Percentiles rank a stretch among this genome's conserved stretches.
phyloP scores from a whole-genome alignment of 169 alveolate genomes.

The Cryptosporidium ubiquitum region DNA sequence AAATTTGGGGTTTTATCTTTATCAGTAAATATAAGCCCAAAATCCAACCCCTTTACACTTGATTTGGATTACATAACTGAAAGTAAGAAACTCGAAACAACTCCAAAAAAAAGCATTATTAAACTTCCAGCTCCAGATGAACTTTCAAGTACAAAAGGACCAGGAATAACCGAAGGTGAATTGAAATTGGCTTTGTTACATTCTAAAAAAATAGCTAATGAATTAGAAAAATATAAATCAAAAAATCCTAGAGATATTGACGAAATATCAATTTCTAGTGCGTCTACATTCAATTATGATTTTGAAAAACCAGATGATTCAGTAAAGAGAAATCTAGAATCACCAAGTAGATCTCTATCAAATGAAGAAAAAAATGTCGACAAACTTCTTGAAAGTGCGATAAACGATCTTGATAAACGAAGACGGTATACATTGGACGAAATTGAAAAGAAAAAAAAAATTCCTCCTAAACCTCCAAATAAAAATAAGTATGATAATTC shows the following conservation, averaged over 20 bases:
- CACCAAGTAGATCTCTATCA: background rate
- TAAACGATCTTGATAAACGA: background rate
- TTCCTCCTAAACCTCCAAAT: background rate
- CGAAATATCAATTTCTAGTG: constrained; percentile 37
- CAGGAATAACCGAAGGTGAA: background rate
- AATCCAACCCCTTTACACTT: constrained; percentile 1
- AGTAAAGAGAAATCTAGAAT: background rate
- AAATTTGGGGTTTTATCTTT: background rate
- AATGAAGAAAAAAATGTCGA: background rate
- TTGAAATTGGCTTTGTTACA: background rate
- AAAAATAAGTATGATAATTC: background rate
- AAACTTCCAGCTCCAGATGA: background rate
- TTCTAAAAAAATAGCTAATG: background rate
- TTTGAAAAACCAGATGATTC: background rate
- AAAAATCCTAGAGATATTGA: background rate
- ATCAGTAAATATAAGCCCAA: background rate
- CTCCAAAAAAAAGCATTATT: background rate
- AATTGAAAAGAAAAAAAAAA: background rate
- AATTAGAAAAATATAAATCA: background rate
- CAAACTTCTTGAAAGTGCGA: background rate
- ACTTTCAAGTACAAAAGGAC: background rate
- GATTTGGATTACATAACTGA: background rate
- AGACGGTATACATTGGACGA: background rate
- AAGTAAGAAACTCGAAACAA: background rate
- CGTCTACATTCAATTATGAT: constrained; percentile 13